Evolutionary conservation across 805 yeast species (phyloP), one percentile per base, ranked within the genome.

Genomic region (Candida quercuum): DNA sequence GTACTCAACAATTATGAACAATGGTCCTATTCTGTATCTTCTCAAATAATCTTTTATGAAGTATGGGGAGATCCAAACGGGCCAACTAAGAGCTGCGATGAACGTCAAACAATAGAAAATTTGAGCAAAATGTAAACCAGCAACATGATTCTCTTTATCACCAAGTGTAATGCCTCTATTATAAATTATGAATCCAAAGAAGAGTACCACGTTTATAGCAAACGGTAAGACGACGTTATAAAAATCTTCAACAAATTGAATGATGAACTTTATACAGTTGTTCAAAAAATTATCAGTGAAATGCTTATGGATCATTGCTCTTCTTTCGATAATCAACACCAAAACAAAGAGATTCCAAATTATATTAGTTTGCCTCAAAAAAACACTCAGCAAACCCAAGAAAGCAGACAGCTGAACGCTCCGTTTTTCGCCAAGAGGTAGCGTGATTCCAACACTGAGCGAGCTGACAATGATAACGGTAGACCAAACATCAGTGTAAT

Each of bases 401-500:
- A 72, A 3, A 0, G 82, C 81, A 40, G 87, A 68, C 1, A 67
- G 23, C 55, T 63, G 57, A 15, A 64, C 49, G 40, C 70, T 64
- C 9, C 32, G 43, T 9, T 30, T 52, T 16, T 56, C 56, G 8
- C 68, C 68, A 40, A 51, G 55, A 4, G 69, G 69, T 15, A 60
- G 37, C 0, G 64, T 63, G 14, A 74, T 51, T 3, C 67, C 78
- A 25, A 71, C 51, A 6, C 78, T 66, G 24, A 79, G 64, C 3
- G 83, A 69, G 2, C 69, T 66, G 11, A 86, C 42, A 7, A 89
- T 71, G 21, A 86, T 63, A 1, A 85, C 71, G 0, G 93, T 74
- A 0, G 96, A 76, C 98, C 97, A 89, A 1, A 88, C 81, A 54
- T 93, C 99, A 0, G 99, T 93, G 60, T 93, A 93, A 61, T 79